These are phyloP conservation scores for Agaricus bisporus DNA, from an alignment of 768 basidiomycete genomes.

Conservation along the genomic window DNA sequence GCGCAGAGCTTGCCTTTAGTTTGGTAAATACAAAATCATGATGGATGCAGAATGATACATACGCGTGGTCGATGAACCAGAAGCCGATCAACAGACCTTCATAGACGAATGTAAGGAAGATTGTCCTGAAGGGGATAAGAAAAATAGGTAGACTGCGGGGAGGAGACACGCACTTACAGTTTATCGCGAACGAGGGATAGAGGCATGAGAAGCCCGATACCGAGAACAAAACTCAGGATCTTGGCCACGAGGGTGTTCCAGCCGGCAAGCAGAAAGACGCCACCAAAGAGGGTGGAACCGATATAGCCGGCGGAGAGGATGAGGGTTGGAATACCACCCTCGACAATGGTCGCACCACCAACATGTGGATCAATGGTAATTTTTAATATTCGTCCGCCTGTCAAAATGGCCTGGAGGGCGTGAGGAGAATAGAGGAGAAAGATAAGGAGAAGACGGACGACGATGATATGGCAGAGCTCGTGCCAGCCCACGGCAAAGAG, in stretches of 20 bases:
- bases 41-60: constrained; percentile 23
- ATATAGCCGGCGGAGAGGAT: constrained; percentile 79
- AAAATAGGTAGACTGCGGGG: not conserved
- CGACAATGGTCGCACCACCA: constrained; percentile 71
- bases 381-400: constrained; percentile 71
- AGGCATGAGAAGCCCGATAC: constrained; percentile 80
- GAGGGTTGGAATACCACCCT: constrained; percentile 66
- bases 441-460: constrained; percentile 37
- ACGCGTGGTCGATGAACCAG: constrained; percentile 95
- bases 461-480: constrained; percentile 78
- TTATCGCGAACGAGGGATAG: constrained; percentile 85
- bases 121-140: constrained; percentile 55
- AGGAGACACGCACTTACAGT: constrained; percentile 48
- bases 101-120: constrained; percentile 72
- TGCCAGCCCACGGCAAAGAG: constrained; percentile 87
- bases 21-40: constrained; percentile 2
- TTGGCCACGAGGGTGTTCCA: constrained; percentile 91
- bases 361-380: constrained; percentile 82
- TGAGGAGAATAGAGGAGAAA: not conserved
- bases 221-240: constrained; percentile 87
- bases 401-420: constrained; percentile 56
- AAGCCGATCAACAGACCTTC: constrained; percentile 87
- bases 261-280: constrained; percentile 75
- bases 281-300: constrained; percentile 78
- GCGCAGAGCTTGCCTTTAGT: constrained; percentile 63